Evolutionary conservation across 2,329 filamentous ascomycete genomes (phyloP), one percentile per base, ranked within the genome.

Genomic region (Clonostachys chloroleuca): DNA sequence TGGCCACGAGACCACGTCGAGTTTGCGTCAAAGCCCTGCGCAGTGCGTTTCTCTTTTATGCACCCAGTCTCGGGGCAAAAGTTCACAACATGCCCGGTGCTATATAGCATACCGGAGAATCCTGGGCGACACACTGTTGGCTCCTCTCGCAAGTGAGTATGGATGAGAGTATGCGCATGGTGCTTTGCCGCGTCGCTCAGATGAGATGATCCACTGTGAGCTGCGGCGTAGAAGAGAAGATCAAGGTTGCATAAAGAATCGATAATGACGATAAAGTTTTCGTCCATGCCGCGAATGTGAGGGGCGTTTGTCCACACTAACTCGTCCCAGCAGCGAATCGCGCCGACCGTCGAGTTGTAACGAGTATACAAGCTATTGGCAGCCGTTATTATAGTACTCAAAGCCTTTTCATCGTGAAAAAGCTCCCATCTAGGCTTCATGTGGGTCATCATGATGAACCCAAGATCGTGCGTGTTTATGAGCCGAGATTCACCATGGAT

Each of bases 391-490:
- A 77, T 63, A 4, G 66, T 66, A 4, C 63, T 50, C 0, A 74
- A 49, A 36, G 68, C 71, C n/a, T 60, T 50, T 9, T 49, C 42
- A 42, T 69, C 66, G 0, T 67, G 66, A 0, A 66, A 71, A 6
- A 78, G 55, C 37, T 76, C 70, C 68, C 69, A 79, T 30, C 74
- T 69, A 30, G 67, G 62, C 18, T 67, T 66, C 1, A 77, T 54
- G 2, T 72, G 68, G 0, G 75, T 75, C 44, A 71, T 66, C 6
- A 78, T 66, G 24, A 80, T 79, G 52, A 80, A 80, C 0, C 75
- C 74, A 49, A 80, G 66, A 40, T 80, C 76, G 48, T 80, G 77
- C 0, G 75, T 80, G 46, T 78, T 72, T 5, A 64, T 77, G 30
- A 71, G 67, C 49, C 49, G 58, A 9, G 65, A 57, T 59, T 70